phyloP scores from a whole-genome alignment of 805 yeast genomes.

The Zygotorulaspora sp. region DNA sequence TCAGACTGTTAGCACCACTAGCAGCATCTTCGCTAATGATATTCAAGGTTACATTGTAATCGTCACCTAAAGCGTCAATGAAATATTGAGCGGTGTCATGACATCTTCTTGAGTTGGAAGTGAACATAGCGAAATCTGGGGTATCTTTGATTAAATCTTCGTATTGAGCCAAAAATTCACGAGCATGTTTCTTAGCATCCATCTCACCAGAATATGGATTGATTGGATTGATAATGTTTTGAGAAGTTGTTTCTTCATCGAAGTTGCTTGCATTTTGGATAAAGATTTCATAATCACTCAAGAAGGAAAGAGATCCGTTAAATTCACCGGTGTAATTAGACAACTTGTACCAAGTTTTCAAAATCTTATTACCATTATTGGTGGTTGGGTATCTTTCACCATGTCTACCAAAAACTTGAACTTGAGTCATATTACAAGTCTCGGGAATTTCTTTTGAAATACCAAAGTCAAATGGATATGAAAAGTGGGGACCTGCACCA shows the following conservation, averaged over 20 bases:
- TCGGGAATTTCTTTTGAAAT: conserved; percentile 44
- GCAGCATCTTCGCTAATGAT: conserved; percentile 39
- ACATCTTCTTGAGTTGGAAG: conserved; percentile 46
- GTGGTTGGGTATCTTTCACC: conserved; percentile 70
- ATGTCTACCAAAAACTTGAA: conserved; percentile 67
- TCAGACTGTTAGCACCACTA: conserved; percentile 47
- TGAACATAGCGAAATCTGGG: conserved; percentile 41
- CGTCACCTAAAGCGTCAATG: conserved; percentile 36
- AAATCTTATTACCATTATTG: conserved; percentile 38
- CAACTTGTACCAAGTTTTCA: conserved; percentile 15
- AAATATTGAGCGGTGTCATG: conserved; percentile 48
- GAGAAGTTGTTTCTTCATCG: conserved; percentile 39
- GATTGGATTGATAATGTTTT: conserved; percentile 16
- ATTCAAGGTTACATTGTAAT: conserved; percentile 30
- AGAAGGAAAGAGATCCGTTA: conserved; percentile 49
- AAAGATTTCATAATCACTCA: conserved; percentile 45
- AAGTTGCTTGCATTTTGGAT: conserved; percentile 38
- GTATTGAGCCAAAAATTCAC: conserved; percentile 42
- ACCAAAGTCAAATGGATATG: conserved; percentile 47
- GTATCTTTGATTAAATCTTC: conserved; percentile 37
- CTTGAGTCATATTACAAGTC: conserved; percentile 55
- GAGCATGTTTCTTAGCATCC: conserved; percentile 43
- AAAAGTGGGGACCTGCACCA: conserved; percentile 52
- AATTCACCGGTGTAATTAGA: conserved; percentile 28
- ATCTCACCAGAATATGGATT: conserved; percentile 45